Evolutionary conservation across 495 filamentous ascomycete genomes (phyloP).

Genomic region (Stereocaulon alpinum): DNA sequence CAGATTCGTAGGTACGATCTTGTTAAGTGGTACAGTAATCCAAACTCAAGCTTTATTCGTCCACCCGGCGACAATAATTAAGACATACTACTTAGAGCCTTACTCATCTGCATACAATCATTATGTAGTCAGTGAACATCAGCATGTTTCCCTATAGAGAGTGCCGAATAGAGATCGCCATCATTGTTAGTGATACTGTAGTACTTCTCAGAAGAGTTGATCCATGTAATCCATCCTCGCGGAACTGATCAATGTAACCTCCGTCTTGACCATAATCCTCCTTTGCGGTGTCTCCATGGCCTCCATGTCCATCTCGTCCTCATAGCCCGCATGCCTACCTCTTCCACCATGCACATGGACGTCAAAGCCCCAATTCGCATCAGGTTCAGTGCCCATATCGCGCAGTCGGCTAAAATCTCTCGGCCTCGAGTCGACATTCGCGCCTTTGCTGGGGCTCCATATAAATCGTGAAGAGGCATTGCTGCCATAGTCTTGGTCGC

Average conservation of each 20-base stretch:
- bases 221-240: slow-evolving; percentile 13
- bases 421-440: not conserved
- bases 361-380: slow-evolving; percentile 4
- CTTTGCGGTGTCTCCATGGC: slow-evolving; percentile 9
- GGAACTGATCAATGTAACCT: slow-evolving; percentile 14
- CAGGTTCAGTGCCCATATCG: slow-evolving; percentile 5
- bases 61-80: too few relatives aligned
- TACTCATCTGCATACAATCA: not conserved
- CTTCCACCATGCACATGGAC: slow-evolving; percentile 12
- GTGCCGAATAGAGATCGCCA: too few relatives aligned
- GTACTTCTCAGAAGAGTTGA: slow-evolving; percentile 6
- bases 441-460: slow-evolving; percentile 5
- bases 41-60: too few relatives aligned
- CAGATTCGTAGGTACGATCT: too few relatives aligned
- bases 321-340: too few relatives aligned
- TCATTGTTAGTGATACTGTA: too few relatives aligned
- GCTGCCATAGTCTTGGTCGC: slow-evolving; percentile 1
- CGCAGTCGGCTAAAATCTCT: slow-evolving; percentile 9
- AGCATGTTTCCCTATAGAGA: not conserved
- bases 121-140: not conserved
- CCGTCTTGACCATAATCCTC: slow-evolving; percentile 15
- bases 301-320: not conserved
- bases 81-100: too few relatives aligned
- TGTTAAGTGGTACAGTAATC: too few relatives aligned
- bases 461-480: not conserved